These are phyloP conservation scores for Naematelia encephala DNA, from an alignment of 768 basidiomycete genomes.

Conservation along the genomic window DNA sequence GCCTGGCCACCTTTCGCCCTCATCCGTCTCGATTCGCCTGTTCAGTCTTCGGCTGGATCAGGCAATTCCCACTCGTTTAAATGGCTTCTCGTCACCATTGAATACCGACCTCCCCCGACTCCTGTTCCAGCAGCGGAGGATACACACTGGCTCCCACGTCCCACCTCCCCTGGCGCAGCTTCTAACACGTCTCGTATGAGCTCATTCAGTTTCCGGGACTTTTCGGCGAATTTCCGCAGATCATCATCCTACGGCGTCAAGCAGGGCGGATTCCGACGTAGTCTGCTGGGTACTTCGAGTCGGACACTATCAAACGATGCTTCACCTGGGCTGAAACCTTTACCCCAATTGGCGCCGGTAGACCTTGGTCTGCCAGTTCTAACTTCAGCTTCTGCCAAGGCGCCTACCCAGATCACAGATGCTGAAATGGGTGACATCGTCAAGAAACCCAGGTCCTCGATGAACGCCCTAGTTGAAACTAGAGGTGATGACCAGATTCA, in stretches of 20 bases:
- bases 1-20: slow-evolving; percentile 29
- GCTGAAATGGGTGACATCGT: slow-evolving; percentile 29
- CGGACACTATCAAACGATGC: slow-evolving; percentile 19
- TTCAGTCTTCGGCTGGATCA: background rate
- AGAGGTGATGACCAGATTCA: background rate
- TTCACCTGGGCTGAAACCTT: background rate
- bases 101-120: slow-evolving; percentile 7
- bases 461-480: too few species aligned
- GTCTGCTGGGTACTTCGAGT: slow-evolving; percentile 18
- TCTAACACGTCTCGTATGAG: slow-evolving; percentile 15
- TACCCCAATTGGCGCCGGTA: background rate
- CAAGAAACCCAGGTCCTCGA: slow-evolving; percentile 13
- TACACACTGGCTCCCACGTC: slow-evolving; percentile 3
- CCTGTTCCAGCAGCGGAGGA: background rate
- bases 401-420: slow-evolving; percentile 19
- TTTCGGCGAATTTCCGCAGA: slow-evolving; percentile 16
- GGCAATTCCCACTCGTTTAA: slow-evolving; percentile 11
- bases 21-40: slow-evolving; percentile 13
- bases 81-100: slow-evolving; percentile 27
- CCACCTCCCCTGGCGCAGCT: slow-evolving; percentile 16
- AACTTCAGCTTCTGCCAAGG: background rate
- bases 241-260: slow-evolving; percentile 14
- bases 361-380: background rate
- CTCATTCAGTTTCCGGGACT: slow-evolving; percentile 14
- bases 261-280: slow-evolving; percentile 9